These are phyloP conservation scores for Pseudocercospora fijiensis DNA, from an alignment of 2,329 filamentous ascomycete genomes.

Conservation along the genomic window DNA sequence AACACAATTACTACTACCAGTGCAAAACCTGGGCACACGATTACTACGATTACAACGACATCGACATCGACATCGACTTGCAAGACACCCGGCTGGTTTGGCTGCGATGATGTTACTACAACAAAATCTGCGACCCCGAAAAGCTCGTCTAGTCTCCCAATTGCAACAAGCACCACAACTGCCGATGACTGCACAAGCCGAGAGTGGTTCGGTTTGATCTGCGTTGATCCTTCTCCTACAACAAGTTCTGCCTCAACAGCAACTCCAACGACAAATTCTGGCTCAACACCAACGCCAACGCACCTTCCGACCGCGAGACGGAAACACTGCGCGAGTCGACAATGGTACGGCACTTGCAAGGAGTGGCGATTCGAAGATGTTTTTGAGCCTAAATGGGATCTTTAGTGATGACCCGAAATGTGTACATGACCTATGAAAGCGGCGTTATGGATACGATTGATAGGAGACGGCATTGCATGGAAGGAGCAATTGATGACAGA, in stretches of 20 bases:
- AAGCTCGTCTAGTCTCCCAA: slow-evolving; percentile 17
- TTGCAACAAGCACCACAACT: slow-evolving; percentile 19
- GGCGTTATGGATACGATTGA: slow-evolving; percentile 1
- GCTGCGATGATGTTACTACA: slow-evolving; percentile 62
- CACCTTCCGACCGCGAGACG: slow-evolving; percentile 21
- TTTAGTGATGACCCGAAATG: slow-evolving; percentile 12
- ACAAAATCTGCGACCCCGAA: slow-evolving; percentile 34
- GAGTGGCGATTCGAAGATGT: slow-evolving; percentile 25
- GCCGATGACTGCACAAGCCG: slow-evolving; percentile 28
- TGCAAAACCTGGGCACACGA: slow-evolving; percentile 28
- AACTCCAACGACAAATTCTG: slow-evolving; percentile 12
- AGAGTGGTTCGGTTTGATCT: slow-evolving; percentile 36
- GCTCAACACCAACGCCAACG: slow-evolving; percentile 17
- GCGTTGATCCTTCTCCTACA: slow-evolving; percentile 32
- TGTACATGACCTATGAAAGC: slow-evolving; percentile 4
- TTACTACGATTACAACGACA: slow-evolving; percentile 43
- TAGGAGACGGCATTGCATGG: background rate
- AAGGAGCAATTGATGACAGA: background rate
- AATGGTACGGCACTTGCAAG: slow-evolving; percentile 33
- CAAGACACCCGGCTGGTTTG: slow-evolving; percentile 90
- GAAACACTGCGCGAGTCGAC: slow-evolving; percentile 25
- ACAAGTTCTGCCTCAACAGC: slow-evolving; percentile 13
- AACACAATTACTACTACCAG: slow-evolving; percentile 29
- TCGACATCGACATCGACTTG: slow-evolving; percentile 73
- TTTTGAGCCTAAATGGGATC: slow-evolving; percentile 22